Conservation (phyloP, 2,329 filamentous ascomycete genomes). For the Aspergillus quadricinctus region DNA sequence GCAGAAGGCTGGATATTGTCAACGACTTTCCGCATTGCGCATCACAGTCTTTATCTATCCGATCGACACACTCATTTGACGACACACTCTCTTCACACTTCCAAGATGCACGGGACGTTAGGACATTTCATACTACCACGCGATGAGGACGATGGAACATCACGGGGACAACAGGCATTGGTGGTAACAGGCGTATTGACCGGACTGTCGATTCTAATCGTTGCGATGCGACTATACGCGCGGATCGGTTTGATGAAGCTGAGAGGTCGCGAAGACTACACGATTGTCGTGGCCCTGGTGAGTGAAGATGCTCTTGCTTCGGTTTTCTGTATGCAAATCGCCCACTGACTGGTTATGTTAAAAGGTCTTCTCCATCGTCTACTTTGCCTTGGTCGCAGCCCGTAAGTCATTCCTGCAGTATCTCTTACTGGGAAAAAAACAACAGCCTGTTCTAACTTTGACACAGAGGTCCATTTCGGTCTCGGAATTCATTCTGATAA, state of each 20-base stretch:
- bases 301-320: constrained; percentile 1
- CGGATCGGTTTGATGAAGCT: constrained; percentile 26
- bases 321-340: neutral
- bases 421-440: neutral
- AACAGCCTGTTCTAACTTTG: constrained; percentile 3
- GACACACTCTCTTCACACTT: constrained; percentile 8
- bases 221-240: constrained; percentile 27
- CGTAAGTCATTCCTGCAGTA: constrained; percentile 15
- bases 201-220: constrained; percentile 17
- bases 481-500: constrained; percentile 21
- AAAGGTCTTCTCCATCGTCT: constrained; percentile 23
- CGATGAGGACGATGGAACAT: constrained; percentile 12
- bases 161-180: constrained; percentile 24
- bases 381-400: constrained; percentile 25
- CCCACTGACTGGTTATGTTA: neutral
- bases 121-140: constrained; percentile 16
- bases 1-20: neutral
- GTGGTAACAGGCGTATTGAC: constrained; percentile 30
- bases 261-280: constrained; percentile 32
- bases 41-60: neutral
- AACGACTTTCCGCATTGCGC: neutral
- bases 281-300: constrained; percentile 26
- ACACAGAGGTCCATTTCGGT: constrained; percentile 24
- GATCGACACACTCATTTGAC: constrained; percentile 4
- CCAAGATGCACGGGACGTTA: constrained; percentile 12